Base-by-base conservation (phyloP, 768 basidiomycete species). In the Mycena maculata region DNA sequence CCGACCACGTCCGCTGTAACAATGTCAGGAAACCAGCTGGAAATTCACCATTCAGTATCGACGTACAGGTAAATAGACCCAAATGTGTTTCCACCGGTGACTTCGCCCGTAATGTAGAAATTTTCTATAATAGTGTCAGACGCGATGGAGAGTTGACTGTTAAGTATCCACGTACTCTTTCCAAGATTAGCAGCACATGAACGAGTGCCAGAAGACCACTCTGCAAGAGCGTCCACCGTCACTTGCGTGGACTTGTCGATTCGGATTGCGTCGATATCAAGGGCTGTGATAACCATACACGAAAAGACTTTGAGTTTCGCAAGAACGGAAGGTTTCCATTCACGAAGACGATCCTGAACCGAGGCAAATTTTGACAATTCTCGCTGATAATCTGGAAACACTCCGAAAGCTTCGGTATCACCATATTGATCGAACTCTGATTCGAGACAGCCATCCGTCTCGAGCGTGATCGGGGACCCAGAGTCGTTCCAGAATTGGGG, bases 321-420 rank as follows among this genome's bases (percentile, higher is more conserved):
- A 86, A 92, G 90, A 55, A 96, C 94, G 1, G 82, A 74, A 0
- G 93, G 88, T 25, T 88, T 87, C 96, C 96, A 98, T 82, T 98
- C 96, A 47, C 95, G 87, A 39, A 97, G 88, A 85, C 96, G 93
- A 77, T 98, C 96, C 75, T 98, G 96, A 3, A 97, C 96, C 62
- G 95, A 96, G 41, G 96, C 95, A 77, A 97, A 97, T 75, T 98
- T 98, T 71, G 94, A 88, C 25, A 98, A 82, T 77, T 98, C 93
- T 85, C 96, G 95, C 75, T 97, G 88, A 92, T 89, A 95, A 80
- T 94, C 92, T 45, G 92, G 93, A 79, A 94, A 93, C 31, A 98
- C 95, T 90, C 96, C 96, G 76, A 97, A 97, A 68, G 96, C 96
- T 78, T 98, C 96, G 88, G 94, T 94, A 80, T 98, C 96, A 68